Percentiles rank a stretch among this genome's conserved stretches.
Conservation (phyloP, 441 rosid species). For the Theobroma grandiflorum region DNA sequence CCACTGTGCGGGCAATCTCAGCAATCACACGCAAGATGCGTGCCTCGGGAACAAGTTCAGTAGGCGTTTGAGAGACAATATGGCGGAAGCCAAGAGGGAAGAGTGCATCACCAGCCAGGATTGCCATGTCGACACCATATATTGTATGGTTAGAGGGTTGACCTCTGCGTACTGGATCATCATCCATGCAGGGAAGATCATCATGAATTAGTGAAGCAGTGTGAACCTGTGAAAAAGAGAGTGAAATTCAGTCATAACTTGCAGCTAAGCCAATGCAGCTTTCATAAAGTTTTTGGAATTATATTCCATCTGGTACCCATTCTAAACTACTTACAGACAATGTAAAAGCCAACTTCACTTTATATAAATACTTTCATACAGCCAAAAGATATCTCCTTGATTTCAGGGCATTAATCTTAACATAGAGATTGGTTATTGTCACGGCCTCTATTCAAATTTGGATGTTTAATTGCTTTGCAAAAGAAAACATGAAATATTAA, state of each 20-base stretch:
- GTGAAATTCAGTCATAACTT: not conserved
- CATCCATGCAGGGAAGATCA: conserved; percentile 96
- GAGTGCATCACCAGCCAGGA: conserved; percentile 95
- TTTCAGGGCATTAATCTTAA: not conserved
- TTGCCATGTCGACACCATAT: conserved; percentile 82
- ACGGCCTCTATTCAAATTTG: not conserved
- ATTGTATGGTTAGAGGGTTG: conserved; percentile 83
- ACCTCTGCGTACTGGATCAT: conserved; percentile 81
- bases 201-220: conserved; percentile 93
- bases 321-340: not conserved
- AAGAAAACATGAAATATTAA: not conserved
- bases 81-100: conserved; percentile 92
- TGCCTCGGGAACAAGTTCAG: conserved; percentile 69
- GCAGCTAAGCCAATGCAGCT: not conserved
- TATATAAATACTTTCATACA: not conserved
- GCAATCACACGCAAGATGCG: conserved; percentile 73
- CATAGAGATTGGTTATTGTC: not conserved
- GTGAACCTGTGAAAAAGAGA: conserved; percentile 62
- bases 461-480: not conserved
- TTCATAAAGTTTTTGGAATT: not conserved
- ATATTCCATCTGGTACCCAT: not conserved
- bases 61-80: conserved; percentile 77
- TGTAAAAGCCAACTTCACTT: not conserved
- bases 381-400: not conserved
- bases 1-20: conserved; percentile 92